phyloP scores from a whole-genome alignment of 495 filamentous ascomycete genomes.

The Talaromyces trachyspermus region DNA sequence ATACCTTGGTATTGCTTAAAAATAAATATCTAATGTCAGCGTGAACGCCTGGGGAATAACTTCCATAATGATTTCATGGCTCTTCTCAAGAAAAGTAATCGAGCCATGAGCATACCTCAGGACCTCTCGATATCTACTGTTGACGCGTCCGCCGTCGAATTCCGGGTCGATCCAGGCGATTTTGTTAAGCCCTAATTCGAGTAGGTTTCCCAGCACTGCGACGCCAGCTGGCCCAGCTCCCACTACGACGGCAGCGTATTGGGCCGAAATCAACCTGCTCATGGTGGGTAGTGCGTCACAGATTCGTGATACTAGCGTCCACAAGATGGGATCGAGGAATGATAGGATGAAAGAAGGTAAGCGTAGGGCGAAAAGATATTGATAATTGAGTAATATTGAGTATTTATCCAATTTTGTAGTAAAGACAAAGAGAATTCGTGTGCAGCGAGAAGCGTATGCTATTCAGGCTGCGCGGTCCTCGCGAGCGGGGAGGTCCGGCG shows the following conservation, averaged over 20 bases:
- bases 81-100: no score
- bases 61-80: no score
- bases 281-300: neutral
- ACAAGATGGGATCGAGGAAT: no score
- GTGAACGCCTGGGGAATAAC: no score
- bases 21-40: constrained; percentile 6
- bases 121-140: constrained; percentile 49
- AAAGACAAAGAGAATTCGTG: no score
- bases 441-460: no score
- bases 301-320: no score
- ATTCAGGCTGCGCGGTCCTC: no score
- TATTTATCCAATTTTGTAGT: no score
- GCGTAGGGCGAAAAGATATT: no score
- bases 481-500: no score
- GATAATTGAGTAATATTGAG: no score
- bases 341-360: neutral
- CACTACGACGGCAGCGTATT: constrained; percentile 46
- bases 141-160: constrained; percentile 45
- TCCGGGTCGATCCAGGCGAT: constrained; percentile 49
- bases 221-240: constrained; percentile 51
- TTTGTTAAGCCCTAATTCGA: constrained; percentile 35
- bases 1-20: constrained; percentile 45
- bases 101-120: constrained; percentile 38
- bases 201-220: constrained; percentile 48
- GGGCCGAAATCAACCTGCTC: constrained; percentile 18